Base-by-base conservation (phyloP, 345 rosid genomes). In the Gossypium mustelinum region DNA sequence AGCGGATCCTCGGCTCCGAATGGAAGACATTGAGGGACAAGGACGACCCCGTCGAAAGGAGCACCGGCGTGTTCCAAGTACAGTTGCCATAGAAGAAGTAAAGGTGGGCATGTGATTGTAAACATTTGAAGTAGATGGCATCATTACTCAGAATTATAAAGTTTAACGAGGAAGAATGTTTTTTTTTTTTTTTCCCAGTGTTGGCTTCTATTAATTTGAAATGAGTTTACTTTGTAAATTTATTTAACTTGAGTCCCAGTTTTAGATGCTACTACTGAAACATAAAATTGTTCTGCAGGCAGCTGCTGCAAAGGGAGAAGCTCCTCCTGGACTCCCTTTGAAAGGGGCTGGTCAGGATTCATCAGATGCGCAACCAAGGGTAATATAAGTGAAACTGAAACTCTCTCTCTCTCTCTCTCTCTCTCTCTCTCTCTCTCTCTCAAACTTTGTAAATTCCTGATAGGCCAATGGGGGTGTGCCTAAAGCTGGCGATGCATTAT, bases 51-150 rank as follows among this genome's bases (percentile, higher is more conserved):
- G 91, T 79, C 86, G 91, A 57, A 93, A 88, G 86, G 97, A 96
- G 81, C 99, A 96, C 79, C 97, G 99, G 22, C 99, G 99, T 80
- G 98, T 96, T 82, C 99, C 99, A 44, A 96, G 99, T 86, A 96
- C 97, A 45, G 84, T 96, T 80, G 99, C 99, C 74, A 88, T 96
- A 29, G 99, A 93, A 85, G 98, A 96, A 90, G 98, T 90, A 80
- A 87, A 94, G 99, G 99, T 96, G 80, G 78, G 86, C 22, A 25
- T 70, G 39, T 47, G 20, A 25, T 43, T 72, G 17, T 60, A 60
- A 60, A 41, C 41, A 22, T 48, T 75, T 68, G 27, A 62, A 66
- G 52, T 75, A 50, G 16, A 25, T 13, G 56, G 55, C 60, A 29
- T 20, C 8, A 45, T 67, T 65, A 27, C 55, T 39, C 22, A 34